Evolutionary conservation across 2,329 filamentous ascomycete genomes (phyloP).

Genomic region (Xylaria polymorpha): DNA sequence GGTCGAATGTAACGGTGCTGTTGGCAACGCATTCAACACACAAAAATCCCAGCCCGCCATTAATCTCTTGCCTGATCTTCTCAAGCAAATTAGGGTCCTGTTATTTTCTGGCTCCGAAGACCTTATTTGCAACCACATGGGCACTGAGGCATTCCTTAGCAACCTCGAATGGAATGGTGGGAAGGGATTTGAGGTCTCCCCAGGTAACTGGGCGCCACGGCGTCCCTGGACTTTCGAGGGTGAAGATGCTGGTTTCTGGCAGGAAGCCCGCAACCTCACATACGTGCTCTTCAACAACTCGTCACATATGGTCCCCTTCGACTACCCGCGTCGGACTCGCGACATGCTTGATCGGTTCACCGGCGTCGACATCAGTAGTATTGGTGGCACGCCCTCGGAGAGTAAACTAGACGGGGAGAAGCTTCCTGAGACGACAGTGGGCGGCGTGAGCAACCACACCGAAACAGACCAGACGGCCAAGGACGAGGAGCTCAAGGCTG

Average conservation of each 20-base stretch:
- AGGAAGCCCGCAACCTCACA: conserved; percentile 92
- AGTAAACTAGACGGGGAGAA: conserved; percentile 88
- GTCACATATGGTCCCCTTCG: conserved; percentile 98
- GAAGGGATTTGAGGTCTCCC: conserved; percentile 88
- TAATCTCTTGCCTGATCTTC: conserved; percentile 78
- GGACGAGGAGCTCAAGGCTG: conserved; percentile 79
- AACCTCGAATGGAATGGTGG: conserved; percentile 93
- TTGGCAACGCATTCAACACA: conserved; percentile 77
- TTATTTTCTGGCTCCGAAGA: conserved; percentile 95
- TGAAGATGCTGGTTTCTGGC: conserved; percentile 88
- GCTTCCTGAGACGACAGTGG: conserved; percentile 79
- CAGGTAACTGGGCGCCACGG: conserved; percentile 90
- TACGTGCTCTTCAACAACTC: conserved; percentile 96
- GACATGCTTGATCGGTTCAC: conserved; percentile 99
- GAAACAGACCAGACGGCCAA: conserved; percentile 74
- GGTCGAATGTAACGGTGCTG: conserved; percentile 87
- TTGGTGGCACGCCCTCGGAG: conserved; percentile 83
- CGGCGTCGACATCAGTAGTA: conserved; percentile 87
- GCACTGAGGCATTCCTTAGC: conserved; percentile 90
- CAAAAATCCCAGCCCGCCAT: conserved; percentile 78
- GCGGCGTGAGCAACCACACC: conserved; percentile 72
- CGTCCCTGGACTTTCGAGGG: conserved; percentile 95
- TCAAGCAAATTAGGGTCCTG: conserved; percentile 80
- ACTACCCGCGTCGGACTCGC: conserved; percentile 84
- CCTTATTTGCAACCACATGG: conserved; percentile 96